Conservation (phyloP, 306 rosid genomes). For the Alnus glutinosa region DNA sequence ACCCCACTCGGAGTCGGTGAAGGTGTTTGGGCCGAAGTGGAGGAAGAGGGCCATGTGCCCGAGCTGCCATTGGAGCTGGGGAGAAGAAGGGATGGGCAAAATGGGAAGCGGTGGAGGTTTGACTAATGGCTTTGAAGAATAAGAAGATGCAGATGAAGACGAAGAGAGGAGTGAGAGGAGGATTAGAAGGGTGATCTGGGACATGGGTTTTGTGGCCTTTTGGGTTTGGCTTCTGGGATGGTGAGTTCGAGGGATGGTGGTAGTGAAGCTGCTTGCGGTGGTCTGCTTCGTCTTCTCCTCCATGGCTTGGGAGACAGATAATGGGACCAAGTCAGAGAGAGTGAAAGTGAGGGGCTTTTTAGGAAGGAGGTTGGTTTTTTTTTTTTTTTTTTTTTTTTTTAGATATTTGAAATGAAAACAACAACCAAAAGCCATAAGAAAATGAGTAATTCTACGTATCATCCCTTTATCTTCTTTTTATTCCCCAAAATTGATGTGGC, state of each 20-base stretch:
- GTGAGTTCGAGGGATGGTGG: too few species aligned
- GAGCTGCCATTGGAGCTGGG: constrained; percentile 88
- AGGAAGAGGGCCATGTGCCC: constrained; percentile 72
- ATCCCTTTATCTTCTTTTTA: too few species aligned
- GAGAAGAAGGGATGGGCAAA: constrained; percentile 69
- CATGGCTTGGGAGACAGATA: neutral
- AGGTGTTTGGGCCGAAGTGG: constrained; percentile 92
- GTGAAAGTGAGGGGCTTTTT: too few species aligned
- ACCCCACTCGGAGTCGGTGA: constrained; percentile 86
- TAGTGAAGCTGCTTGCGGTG: neutral
- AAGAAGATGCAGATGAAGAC: constrained; percentile 19
- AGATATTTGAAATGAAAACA: too few species aligned
- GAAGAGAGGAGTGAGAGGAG: constrained; percentile 23
- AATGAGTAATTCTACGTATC: too few species aligned
- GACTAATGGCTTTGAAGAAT: constrained; percentile 4
- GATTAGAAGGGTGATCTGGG: constrained; percentile 19
- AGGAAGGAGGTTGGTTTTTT: too few species aligned
- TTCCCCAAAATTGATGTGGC: too few species aligned
- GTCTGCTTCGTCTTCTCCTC: neutral
- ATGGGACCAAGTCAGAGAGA: too few species aligned
- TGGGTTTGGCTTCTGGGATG: constrained; percentile 8
- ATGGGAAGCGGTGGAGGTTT: constrained; percentile 81
- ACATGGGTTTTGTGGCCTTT: constrained; percentile 25
- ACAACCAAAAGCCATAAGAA: too few species aligned
- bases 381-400: too few species aligned